phyloP scores from a whole-genome alignment of 2,329 filamentous ascomycete genomes.

The Microsporum canis region DNA sequence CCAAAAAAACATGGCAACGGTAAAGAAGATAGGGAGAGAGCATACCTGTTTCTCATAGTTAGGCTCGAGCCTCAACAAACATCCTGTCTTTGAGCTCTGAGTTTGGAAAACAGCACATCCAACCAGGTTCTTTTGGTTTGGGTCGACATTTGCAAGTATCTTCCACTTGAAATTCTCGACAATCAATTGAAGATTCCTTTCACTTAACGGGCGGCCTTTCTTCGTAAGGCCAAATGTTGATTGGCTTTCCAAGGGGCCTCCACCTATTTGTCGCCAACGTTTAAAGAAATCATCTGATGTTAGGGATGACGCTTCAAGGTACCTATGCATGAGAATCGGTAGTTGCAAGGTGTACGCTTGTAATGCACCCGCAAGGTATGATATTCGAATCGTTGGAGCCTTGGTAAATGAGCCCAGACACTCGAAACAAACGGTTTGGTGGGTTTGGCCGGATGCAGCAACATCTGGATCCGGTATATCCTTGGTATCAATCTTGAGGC shows the following conservation, averaged over 20 bases:
- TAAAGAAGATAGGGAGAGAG: constrained; percentile 9
- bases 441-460: constrained; percentile 61
- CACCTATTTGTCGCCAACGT: constrained; percentile 96
- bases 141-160: constrained; percentile 72
- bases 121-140: constrained; percentile 86
- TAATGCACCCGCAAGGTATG: constrained; percentile 83
- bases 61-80: constrained; percentile 83
- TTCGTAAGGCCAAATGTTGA: constrained; percentile 61
- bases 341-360: constrained; percentile 87
- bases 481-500: constrained; percentile 79
- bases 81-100: constrained; percentile 83
- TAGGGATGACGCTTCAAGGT: constrained; percentile 86
- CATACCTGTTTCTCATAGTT: constrained; percentile 85
- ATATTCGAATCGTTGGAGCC: constrained; percentile 82
- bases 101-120: constrained; percentile 69
- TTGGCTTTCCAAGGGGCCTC: constrained; percentile 74
- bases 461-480: constrained; percentile 76
- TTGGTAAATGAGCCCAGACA: constrained; percentile 69
- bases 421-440: constrained; percentile 93
- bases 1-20: background rate
- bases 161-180: constrained; percentile 86
- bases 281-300: constrained; percentile 94
- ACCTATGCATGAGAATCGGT: constrained; percentile 82
- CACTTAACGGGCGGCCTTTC: constrained; percentile 53
- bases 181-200: constrained; percentile 57